phyloP scores from a whole-genome alignment of 768 basidiomycete species.

The Candolleomyces aberdarensis region DNA sequence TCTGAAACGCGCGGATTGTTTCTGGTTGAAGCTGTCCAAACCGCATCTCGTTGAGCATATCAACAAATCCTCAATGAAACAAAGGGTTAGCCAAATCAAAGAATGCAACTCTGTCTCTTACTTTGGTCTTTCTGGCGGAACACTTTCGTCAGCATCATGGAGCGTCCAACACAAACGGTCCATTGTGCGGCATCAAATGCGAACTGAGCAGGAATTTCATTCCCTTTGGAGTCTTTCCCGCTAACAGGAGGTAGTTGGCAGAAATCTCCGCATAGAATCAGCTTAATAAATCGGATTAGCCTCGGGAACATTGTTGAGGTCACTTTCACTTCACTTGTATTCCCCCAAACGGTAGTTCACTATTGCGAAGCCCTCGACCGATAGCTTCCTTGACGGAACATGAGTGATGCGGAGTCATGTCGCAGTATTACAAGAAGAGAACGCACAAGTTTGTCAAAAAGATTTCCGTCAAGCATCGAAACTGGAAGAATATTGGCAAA shows the following conservation, averaged over 20 bases:
- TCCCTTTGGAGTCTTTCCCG: conserved; percentile 42
- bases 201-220: conserved; percentile 53
- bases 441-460: conserved; percentile 69
- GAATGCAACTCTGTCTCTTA: conserved; percentile 15
- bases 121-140: conserved; percentile 88
- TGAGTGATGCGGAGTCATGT: conserved; percentile 13
- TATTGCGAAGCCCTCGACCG: conserved; percentile 54
- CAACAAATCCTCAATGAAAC: conserved; percentile 53
- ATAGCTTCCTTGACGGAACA: conserved; percentile 51
- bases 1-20: conserved; percentile 47
- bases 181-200: conserved; percentile 82
- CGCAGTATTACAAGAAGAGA: background rate
- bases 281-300: conserved; percentile 34
- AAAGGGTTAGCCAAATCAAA: background rate
- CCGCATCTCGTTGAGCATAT: conserved; percentile 88
- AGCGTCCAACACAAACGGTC: conserved; percentile 56
- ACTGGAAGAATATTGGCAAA: conserved; percentile 31
- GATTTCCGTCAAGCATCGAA: conserved; percentile 69
- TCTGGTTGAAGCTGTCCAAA: conserved; percentile 56
- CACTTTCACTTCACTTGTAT: conserved; percentile 58
- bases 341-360: conserved; percentile 69
- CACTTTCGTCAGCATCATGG: conserved; percentile 63
- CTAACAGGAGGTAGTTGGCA: conserved; percentile 87
- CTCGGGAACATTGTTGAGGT: background rate
- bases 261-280: conserved; percentile 86